A percentile compares a stretch with the other conserved stretches of the same genome.
Conservation (phyloP, 1,284 basidiomycete genomes). For the Ganoderma boninense region DNA sequence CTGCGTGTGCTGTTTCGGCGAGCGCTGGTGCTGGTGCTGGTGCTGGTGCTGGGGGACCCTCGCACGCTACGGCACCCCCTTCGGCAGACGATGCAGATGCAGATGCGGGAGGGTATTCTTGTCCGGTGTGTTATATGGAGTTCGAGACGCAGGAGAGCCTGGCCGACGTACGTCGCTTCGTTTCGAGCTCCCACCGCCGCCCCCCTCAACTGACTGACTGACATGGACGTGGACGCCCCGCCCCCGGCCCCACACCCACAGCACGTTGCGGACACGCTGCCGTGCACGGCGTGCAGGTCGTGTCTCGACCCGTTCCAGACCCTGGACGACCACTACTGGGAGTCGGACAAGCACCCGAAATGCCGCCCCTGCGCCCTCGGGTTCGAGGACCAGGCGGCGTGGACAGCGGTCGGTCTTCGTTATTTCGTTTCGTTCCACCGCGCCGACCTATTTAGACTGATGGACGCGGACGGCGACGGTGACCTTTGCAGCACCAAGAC, state of each 20-base stretch:
- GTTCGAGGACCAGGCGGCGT: background rate
- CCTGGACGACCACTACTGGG: conserved; percentile 9
- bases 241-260: background rate
- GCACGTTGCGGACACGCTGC: background rate
- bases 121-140: background rate
- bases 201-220: too few species aligned
- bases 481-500: background rate
- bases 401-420: background rate
- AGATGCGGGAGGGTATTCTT: background rate
- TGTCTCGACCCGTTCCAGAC: background rate
- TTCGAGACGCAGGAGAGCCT: background rate
- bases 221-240: background rate
- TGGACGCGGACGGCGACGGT: background rate
- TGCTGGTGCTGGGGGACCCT: background rate
- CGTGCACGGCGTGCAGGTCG: background rate
- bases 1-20: background rate
- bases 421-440: background rate
- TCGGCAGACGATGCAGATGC: background rate
- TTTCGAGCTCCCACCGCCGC: too few species aligned
- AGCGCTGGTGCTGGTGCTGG: too few species aligned
- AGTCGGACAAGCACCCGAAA: conserved; percentile 1
- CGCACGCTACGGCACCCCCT: background rate
- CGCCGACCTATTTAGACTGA: background rate
- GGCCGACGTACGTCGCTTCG: background rate
- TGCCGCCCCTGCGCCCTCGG: conserved; percentile 9